Evolutionary conservation across 441 rosid genomes (phyloP), one percentile per base, ranked within the genome.

Genomic region (Theobroma grandiflorum): DNA sequence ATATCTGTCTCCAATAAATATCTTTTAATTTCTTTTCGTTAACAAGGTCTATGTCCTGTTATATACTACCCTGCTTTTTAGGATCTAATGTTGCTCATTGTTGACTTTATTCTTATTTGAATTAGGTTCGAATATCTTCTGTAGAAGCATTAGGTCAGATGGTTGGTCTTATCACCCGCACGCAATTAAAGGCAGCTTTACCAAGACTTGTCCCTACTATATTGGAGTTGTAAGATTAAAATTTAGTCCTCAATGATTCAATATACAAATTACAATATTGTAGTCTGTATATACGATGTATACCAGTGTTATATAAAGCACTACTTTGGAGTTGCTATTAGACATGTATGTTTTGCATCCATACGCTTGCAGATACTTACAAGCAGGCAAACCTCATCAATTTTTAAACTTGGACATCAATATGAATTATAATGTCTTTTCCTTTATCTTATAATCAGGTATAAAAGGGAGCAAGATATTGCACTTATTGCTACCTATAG

Each of bases 81-180:
- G n/a, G 49, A 55, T 72, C 47, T 72, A n/a, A 55, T 76, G 33
- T 12, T 66, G 9, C 50, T 20, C 35, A 59, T 66, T n/a, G 50
- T 72, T 83, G 63, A 74, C 50, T 71, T 40, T 11, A 75, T 78
- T 82, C 76, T 70, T 86, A 65, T 79, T 82, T 84, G 78, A 58
- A 69, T 79, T 78, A 97, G 99, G 97, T 95, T 65, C 98, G 97
- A 49, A 85, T 90, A 72, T 91, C 96, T 75, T 91, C 99, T 81
- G 95, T 97, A 71, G 98, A 97, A 87, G 99, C 98, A 71, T 86
- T 97, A 84, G 98, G 99, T 80, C 99, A 97, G 82, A 94, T 97
- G 98, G 97, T 95, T 80, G 95, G 98, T 82, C 95, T 95, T 84
- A 85, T 97, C 84, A 89, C 93, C 43, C 87, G 99, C 80, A 77